Conservation (phyloP, 257 asterid genomes). For the Nemophila menziesii region DNA sequence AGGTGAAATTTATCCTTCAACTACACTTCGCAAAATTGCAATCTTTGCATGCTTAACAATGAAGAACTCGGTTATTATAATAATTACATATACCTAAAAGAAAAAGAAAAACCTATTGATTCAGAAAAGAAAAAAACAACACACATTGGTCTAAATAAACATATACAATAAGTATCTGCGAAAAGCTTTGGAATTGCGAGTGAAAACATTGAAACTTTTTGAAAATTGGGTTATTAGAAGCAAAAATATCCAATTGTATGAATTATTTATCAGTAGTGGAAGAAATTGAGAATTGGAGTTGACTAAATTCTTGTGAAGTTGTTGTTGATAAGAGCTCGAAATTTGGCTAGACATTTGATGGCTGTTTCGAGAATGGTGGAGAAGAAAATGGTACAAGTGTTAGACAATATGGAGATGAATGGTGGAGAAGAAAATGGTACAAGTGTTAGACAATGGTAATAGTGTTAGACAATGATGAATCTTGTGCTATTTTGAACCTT, state of each 20-base stretch:
- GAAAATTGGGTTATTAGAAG: slow-evolving; percentile 30
- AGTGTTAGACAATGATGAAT: too few species aligned
- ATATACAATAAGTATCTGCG: slow-evolving; percentile 26
- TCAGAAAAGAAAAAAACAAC: neutral
- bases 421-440: slow-evolving; percentile 28
- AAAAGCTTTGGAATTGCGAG: slow-evolving; percentile 32
- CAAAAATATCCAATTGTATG: slow-evolving; percentile 21
- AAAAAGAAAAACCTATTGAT: too few species aligned
- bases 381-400: slow-evolving; percentile 30
- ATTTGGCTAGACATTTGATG: slow-evolving; percentile 25
- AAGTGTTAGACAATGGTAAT: slow-evolving; percentile 18
- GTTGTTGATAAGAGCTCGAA: slow-evolving; percentile 20
- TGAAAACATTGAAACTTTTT: slow-evolving; percentile 29
- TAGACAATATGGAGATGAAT: slow-evolving; percentile 15
- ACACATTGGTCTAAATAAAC: neutral
- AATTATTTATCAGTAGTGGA: slow-evolving; percentile 29
- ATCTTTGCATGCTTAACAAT: neutral
- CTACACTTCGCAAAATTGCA: neutral
- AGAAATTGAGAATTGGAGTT: slow-evolving; percentile 25
- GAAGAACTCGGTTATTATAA: neutral
- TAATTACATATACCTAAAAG: neutral
- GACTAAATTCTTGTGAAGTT: slow-evolving; percentile 32
- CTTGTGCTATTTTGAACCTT: too few species aligned
- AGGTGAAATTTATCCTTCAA: too few species aligned
- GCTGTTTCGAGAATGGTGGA: slow-evolving; percentile 32